A percentile compares a stretch with the other conserved stretches of the same genome.
Conservation (phyloP, 2,329 filamentous ascomycete genomes). For the Alternaria arbusti region DNA sequence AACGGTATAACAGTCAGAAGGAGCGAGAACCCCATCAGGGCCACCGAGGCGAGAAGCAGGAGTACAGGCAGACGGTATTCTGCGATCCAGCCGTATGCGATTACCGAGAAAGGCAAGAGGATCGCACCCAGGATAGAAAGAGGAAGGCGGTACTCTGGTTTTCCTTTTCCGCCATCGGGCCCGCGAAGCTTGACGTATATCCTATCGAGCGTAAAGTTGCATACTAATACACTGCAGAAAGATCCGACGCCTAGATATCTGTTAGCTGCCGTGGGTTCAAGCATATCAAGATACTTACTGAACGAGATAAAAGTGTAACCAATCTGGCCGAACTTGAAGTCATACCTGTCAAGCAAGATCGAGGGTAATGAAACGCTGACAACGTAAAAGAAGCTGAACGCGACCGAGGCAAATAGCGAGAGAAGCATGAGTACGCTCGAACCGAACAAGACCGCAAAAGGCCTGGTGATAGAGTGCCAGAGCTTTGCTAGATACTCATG, state of each 20-base stretch:
- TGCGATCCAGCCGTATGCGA: slow-evolving; percentile 60
- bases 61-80: slow-evolving; percentile 53
- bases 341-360: slow-evolving; percentile 51
- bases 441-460: slow-evolving; percentile 52
- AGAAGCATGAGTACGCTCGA: slow-evolving; percentile 63
- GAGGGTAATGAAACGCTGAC: slow-evolving; percentile 55
- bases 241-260: slow-evolving; percentile 55
- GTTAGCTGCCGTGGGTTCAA: background rate
- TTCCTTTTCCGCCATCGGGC: slow-evolving; percentile 50
- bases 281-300: slow-evolving; percentile 46
- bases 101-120: slow-evolving; percentile 54
- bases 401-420: slow-evolving; percentile 51
- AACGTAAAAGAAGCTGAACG: slow-evolving; percentile 56
- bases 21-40: slow-evolving; percentile 55
- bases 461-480: slow-evolving; percentile 50
- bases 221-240: slow-evolving; percentile 55
- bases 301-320: slow-evolving; percentile 64
- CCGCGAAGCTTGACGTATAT: slow-evolving; percentile 60
- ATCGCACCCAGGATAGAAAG: slow-evolving; percentile 57
- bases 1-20: slow-evolving; percentile 59
- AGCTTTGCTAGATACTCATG: slow-evolving; percentile 35
- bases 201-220: slow-evolving; percentile 60
- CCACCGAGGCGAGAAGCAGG: slow-evolving; percentile 54
- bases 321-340: slow-evolving; percentile 56
- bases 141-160: slow-evolving; percentile 63